Evolutionary conservation across 73 alveolate genomes (phyloP).

Genomic region (Tetrahymena borealis): DNA sequence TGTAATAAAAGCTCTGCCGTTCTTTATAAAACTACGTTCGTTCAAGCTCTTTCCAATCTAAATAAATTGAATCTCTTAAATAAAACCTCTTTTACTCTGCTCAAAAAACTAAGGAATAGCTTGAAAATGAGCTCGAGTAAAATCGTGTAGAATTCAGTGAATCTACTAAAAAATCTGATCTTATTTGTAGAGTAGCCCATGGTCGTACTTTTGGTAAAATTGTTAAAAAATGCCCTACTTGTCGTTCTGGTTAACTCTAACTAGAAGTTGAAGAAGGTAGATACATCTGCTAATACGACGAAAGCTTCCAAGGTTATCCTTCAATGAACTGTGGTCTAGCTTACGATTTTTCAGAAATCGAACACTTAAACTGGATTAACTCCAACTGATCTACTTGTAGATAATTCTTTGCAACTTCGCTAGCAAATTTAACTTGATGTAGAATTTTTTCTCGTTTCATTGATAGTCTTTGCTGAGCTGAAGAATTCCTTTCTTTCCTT

Average conservation of each 20-base stretch:
- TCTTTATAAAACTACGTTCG: not conserved
- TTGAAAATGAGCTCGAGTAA: not conserved
- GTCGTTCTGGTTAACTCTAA: not conserved
- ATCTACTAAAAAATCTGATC: not conserved
- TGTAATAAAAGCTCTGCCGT: not conserved
- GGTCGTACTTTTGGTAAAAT: not conserved
- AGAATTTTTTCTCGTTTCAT: not conserved
- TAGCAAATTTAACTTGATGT: too few relatives aligned
- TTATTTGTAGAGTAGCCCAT: not conserved
- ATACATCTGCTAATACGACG: not conserved
- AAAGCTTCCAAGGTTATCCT: not conserved
- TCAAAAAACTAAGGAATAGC: not conserved
- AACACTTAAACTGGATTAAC: not conserved
- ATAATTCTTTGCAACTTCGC: not conserved
- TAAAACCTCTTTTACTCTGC: not conserved
- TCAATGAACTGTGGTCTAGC: not conserved
- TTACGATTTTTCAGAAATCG: not conserved
- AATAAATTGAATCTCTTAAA: not conserved
- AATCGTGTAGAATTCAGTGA: not conserved
- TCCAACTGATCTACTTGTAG: not conserved
- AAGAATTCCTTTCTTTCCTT: not conserved
- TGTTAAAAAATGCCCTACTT: not conserved
- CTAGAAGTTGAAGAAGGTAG: not conserved
- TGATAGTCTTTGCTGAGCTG: not conserved
- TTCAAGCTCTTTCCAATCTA: not conserved